Conservation (phyloP, 169 alveolate species). For the Neospora caninum region DNA sequence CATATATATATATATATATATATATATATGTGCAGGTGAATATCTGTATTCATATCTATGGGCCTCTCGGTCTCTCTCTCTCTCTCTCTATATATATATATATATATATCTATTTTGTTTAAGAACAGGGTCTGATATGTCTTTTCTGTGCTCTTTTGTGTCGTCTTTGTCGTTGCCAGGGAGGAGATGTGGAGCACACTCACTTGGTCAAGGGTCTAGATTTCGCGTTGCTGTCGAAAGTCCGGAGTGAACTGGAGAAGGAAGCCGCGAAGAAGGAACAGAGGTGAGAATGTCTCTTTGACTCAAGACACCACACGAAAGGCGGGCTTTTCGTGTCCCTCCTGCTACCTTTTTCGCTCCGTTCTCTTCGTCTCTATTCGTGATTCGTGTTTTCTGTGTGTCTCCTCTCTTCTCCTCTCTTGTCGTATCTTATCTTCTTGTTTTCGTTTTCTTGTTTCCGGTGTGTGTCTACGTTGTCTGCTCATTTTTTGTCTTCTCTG, state of each 20-base stretch:
- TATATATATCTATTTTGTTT: neutral
- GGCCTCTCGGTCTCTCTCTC: neutral
- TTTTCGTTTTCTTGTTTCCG: neutral
- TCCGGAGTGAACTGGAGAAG: conserved; percentile 69
- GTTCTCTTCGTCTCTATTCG: neutral
- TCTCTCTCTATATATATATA: neutral
- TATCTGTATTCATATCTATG: neutral
- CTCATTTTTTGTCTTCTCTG: neutral
- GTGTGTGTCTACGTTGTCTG: neutral
- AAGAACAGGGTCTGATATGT: neutral
- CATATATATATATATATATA: neutral
- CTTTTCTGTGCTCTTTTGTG: neutral
- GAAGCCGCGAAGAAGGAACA: conserved; percentile 45
- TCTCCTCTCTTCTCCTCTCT: no score
- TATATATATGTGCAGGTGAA: neutral
- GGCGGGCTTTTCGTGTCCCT: no score
- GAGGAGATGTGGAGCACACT: conserved; percentile 79
- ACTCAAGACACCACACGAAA: no score
- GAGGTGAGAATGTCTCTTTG: neutral
- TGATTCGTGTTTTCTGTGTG: neutral
- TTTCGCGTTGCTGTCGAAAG: conserved; percentile 70
- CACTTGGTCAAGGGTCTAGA: conserved; percentile 78
- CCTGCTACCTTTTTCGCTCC: no score
- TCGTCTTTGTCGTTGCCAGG: neutral
- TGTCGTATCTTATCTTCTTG: neutral